phyloP scores from a whole-genome alignment of 192 early-diverging fungal species.

The Coemansia pectinata region DNA sequence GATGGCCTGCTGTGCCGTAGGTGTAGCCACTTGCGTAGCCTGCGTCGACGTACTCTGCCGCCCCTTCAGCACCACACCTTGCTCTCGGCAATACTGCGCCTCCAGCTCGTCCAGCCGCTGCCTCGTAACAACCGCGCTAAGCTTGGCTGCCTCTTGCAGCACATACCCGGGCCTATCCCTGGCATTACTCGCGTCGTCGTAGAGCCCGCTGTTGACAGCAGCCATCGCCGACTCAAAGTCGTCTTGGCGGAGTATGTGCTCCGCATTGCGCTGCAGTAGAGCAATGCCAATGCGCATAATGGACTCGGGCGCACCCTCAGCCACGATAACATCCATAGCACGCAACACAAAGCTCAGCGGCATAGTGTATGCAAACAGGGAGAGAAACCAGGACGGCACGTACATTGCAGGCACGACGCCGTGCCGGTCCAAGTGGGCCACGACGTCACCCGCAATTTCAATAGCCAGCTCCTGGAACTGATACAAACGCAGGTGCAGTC shows the following conservation, averaged over 20 bases:
- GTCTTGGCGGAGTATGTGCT: conserved; percentile 66
- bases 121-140: conserved; percentile 68
- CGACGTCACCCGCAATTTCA: conserved; percentile 69
- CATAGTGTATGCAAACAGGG: conserved; percentile 96
- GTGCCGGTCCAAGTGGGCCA: conserved; percentile 76
- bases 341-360: conserved; percentile 91
- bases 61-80: conserved; percentile 11
- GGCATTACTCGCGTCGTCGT: conserved; percentile 66
- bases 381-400: conserved; percentile 99
- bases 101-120: conserved; percentile 71
- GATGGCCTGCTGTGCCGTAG: conserved; percentile 17
- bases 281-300: conserved; percentile 86
- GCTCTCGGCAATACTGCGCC: conserved; percentile 32
- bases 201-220: conserved; percentile 80
- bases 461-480: conserved; percentile 87
- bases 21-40: background rate
- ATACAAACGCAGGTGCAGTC: conserved; percentile 80
- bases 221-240: conserved; percentile 83
- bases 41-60: conserved; percentile 11
- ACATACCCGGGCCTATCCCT: conserved; percentile 57
- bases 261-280: conserved; percentile 78
- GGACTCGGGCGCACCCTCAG: conserved; percentile 83
- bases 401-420: conserved; percentile 92
- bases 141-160: conserved; percentile 75
- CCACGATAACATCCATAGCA: conserved; percentile 90